Evolutionary conservation across 805 yeast species (phyloP), one percentile per base, ranked within the genome.

Genomic region (Saccharomycopsis sp.): DNA sequence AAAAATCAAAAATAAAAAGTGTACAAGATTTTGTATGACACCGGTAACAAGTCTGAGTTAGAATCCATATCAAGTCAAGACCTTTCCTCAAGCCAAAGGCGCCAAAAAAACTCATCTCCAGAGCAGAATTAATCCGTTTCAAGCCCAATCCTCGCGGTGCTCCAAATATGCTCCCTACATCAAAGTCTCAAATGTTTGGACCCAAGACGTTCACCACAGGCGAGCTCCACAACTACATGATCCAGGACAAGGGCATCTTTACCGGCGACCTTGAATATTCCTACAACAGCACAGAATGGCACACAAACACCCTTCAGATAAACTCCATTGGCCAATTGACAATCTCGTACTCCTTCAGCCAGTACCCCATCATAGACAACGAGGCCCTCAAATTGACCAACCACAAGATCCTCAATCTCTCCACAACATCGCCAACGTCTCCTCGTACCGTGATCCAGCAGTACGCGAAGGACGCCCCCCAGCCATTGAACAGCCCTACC

Each of bases 191-290:
- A n/a, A n/a, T n/a, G n/a, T n/a, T n/a, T n/a, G n/a, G n/a, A n/a
- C n/a, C n/a, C n/a, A n/a, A n/a, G n/a, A n/a, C n/a, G n/a, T n/a
- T n/a, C n/a, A n/a, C n/a, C n/a, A n/a, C n/a, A n/a, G n/a, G n/a
- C n/a, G n/a, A n/a, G n/a, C 19, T 46, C 18, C 39, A 34, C 23
- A 25, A 21, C 5, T 32, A 39, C 20, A 39, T 48, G 39, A 30
- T 30, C 21, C 36, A 37, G 5, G 41, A 45, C n/a, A 41, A 42
- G 17, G 53, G 53, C 4, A 30, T 32, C 6, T 49, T 49, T 25
- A 41, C 29, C 4, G 52, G 49, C 8, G 43, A 49, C 13, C 10
- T 50, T 2, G 51, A 47, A 18, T 50, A 50, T 50, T 37, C 45
- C 5, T 5, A 25, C 10, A 13, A 34, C 10, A 34, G 25, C 15